A percentile compares a stretch with the other conserved stretches of the same genome.
These are phyloP conservation scores for Domatiomyces catenatus DNA, from an alignment of 2,329 filamentous ascomycete genomes.

Conservation along the genomic window DNA sequence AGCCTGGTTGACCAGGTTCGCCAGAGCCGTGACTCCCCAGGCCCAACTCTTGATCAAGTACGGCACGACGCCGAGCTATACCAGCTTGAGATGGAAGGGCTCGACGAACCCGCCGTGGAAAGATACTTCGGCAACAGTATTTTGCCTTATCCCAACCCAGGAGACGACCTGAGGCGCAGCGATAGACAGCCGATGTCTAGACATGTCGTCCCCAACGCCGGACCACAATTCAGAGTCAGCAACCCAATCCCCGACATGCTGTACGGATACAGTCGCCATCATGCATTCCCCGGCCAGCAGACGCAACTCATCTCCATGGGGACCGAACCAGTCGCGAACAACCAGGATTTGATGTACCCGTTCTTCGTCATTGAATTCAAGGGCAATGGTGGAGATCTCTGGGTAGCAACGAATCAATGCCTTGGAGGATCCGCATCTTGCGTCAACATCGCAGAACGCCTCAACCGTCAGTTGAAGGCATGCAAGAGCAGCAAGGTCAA, in stretches of 20 bases:
- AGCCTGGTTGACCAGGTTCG: too few relatives aligned
- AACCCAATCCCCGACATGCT: conserved; percentile 1
- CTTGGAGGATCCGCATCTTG: conserved; percentile 21
- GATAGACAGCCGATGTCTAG: too few relatives aligned
- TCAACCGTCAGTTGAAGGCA: conserved; percentile 12
- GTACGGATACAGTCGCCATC: neutral
- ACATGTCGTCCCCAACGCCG: neutral
- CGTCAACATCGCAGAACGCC: conserved; percentile 19
- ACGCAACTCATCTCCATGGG: neutral
- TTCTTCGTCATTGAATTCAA: conserved; percentile 1
- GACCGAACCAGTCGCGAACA: neutral
- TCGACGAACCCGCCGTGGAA: too few relatives aligned
- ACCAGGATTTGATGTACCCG: neutral
- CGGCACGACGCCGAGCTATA: too few relatives aligned
- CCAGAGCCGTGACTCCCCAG: too few relatives aligned
- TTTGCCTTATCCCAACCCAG: too few relatives aligned
- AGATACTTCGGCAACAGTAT: too few relatives aligned
- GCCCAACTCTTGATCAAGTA: too few relatives aligned
- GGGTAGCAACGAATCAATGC: conserved; percentile 26
- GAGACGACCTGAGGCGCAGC: too few relatives aligned
- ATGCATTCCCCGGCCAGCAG: neutral
- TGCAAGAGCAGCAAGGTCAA: conserved; percentile 12
- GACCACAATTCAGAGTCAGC: neutral
- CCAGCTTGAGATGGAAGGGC: too few relatives aligned
- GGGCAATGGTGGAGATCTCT: conserved; percentile 14